Evolutionary conservation across 192 early-diverging fungal genomes (phyloP).

Genomic region (Radiomyces spectabilis): DNA sequence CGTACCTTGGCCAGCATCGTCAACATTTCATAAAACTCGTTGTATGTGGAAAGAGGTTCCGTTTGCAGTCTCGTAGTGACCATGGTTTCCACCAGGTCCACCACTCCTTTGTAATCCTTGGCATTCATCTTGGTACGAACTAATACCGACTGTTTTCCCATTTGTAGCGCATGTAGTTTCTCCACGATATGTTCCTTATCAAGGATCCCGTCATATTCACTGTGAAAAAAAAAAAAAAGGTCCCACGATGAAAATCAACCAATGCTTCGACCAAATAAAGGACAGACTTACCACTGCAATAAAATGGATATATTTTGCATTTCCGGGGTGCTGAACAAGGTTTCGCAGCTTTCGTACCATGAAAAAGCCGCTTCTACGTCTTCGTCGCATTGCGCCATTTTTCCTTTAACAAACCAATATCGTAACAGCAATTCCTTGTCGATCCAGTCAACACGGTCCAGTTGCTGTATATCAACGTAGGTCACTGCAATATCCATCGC

Average conservation of each 20-base stretch:
- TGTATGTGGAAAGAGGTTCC: neutral
- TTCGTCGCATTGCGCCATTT: neutral
- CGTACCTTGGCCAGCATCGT: slow-evolving; percentile 29
- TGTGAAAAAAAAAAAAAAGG: slow-evolving; percentile 7
- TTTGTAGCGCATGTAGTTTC: slow-evolving; percentile 20
- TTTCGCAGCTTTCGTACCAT: slow-evolving; percentile 6
- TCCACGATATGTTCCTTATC: slow-evolving; percentile 9
- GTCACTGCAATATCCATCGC: neutral
- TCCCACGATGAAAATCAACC: too few species aligned
- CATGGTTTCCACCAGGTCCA: slow-evolving; percentile 24
- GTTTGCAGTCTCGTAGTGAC: slow-evolving; percentile 8
- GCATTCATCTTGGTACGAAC: slow-evolving; percentile 20
- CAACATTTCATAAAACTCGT: slow-evolving; percentile 26
- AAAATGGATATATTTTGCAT: too few species aligned
- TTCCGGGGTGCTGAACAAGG: neutral
- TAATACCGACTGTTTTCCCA: slow-evolving; percentile 28
- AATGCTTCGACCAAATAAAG: too few species aligned
- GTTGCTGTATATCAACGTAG: neutral
- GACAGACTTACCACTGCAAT: too few species aligned
- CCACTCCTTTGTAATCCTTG: slow-evolving; percentile 27
- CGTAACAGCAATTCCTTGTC: neutral
- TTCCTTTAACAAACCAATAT: slow-evolving; percentile 6
- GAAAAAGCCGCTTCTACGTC: neutral
- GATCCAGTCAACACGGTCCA: neutral
- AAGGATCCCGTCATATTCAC: slow-evolving; percentile 32